Evolutionary conservation across 441 rosid species (phyloP).

Genomic region (Corymbia citriodora): DNA sequence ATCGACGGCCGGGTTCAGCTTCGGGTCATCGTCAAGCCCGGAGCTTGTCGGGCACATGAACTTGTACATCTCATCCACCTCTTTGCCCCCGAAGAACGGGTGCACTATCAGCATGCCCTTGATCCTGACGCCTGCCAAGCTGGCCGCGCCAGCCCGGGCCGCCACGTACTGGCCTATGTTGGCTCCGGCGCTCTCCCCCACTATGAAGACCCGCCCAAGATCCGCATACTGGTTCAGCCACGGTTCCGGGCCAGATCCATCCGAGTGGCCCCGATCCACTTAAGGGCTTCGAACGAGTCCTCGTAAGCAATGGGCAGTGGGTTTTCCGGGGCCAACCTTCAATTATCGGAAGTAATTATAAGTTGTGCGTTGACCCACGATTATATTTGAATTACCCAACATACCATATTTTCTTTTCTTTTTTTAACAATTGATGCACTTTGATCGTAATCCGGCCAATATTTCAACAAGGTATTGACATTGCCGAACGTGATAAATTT

Average conservation of each 20-base stretch:
- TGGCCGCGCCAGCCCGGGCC: conserved; percentile 10
- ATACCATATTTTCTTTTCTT: neutral
- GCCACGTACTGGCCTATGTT: conserved; percentile 33
- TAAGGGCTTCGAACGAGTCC: conserved; percentile 29
- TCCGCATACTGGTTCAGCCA: conserved; percentile 20
- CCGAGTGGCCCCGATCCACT: conserved; percentile 25
- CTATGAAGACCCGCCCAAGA: conserved; percentile 22
- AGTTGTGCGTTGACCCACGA: neutral
- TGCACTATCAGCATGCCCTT: conserved; percentile 28
- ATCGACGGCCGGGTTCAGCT: conserved; percentile 24
- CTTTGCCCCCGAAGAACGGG: conserved; percentile 26
- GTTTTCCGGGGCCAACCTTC: conserved; percentile 32
- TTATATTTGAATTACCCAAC: neutral
- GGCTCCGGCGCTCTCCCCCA: conserved; percentile 36
- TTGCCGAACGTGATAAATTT: neutral
- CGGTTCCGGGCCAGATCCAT: conserved; percentile 16
- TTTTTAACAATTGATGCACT: neutral
- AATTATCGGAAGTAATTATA: conserved; percentile 9
- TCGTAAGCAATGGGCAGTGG: conserved; percentile 27
- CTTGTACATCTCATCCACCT: conserved; percentile 20
- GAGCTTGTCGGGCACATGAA: conserved; percentile 27
- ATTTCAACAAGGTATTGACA: neutral
- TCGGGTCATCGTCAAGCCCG: conserved; percentile 31
- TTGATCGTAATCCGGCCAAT: neutral
- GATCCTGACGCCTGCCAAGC: conserved; percentile 10